Conservation (phyloP, 2,329 filamentous ascomycete genomes). For the Diaporthe destruens region DNA sequence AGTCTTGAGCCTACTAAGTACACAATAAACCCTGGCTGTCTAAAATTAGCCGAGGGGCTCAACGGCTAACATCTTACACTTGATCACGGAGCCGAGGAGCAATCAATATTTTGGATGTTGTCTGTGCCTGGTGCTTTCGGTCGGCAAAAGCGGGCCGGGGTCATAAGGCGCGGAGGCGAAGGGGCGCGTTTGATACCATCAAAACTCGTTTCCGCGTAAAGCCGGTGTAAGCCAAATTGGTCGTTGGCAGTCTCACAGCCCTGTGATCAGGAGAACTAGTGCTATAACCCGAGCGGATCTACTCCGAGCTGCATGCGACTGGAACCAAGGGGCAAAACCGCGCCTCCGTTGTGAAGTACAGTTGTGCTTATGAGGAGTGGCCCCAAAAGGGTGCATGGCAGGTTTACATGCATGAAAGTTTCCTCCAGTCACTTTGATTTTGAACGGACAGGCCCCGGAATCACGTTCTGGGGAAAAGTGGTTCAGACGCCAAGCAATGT, state of each 20-base stretch:
- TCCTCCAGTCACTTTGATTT: conserved; percentile 16
- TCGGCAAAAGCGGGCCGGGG: not conserved
- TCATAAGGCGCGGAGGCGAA: not conserved
- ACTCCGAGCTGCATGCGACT: not conserved
- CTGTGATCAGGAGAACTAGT: conserved; percentile 2
- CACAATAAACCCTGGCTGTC: not conserved
- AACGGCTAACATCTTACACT: not conserved
- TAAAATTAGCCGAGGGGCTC: not conserved
- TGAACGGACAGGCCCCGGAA: conserved; percentile 1
- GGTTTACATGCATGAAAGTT: conserved; percentile 17
- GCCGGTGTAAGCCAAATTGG: conserved; percentile 8
- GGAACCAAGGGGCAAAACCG: not conserved
- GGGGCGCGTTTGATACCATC: not conserved
- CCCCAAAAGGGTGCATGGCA: conserved; percentile 1
- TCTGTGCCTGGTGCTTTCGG: not conserved
- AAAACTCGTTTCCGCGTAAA: not conserved
- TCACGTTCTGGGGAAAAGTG: conserved; percentile 18
- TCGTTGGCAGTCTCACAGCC: conserved; percentile 10
- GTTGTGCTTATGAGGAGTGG: not conserved
- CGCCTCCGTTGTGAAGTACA: not conserved
- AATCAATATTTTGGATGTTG: not conserved
- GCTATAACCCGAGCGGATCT: conserved; percentile 10
- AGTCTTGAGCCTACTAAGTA: not conserved
- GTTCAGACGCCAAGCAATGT: conserved; percentile 31
- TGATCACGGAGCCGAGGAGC: not conserved